phyloP scores from a whole-genome alignment of 495 filamentous ascomycete genomes.

The Tuber borchii region DNA sequence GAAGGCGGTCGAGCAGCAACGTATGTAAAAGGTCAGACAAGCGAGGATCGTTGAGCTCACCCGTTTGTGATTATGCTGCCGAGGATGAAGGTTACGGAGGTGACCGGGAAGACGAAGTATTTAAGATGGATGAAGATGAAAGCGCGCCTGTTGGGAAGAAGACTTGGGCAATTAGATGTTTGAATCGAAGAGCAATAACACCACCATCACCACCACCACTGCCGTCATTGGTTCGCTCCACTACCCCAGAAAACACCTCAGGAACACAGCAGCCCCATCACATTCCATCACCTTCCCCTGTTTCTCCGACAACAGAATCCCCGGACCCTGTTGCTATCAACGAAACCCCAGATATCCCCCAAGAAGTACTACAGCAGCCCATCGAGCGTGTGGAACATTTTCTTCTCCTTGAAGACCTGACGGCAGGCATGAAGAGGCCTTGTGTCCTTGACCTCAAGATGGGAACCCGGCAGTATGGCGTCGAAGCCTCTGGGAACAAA shows the following conservation, averaged over 20 bases:
- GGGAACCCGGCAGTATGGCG: slow-evolving; percentile 96
- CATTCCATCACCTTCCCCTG: background rate
- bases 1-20: slow-evolving; percentile 29
- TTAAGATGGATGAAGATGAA: slow-evolving; percentile 57
- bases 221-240: background rate
- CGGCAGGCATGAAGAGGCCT: slow-evolving; percentile 89
- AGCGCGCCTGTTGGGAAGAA: slow-evolving; percentile 24
- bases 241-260: slow-evolving; percentile 29
- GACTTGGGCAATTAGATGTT: slow-evolving; percentile 39
- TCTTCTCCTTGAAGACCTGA: slow-evolving; percentile 90
- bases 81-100: slow-evolving; percentile 73
- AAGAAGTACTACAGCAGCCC: slow-evolving; percentile 42
- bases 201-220: slow-evolving; percentile 15
- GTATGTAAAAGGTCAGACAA: slow-evolving; percentile 27
- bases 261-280: slow-evolving; percentile 7
- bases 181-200: slow-evolving; percentile 29
- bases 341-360: slow-evolving; percentile 65
- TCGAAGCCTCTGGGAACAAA: slow-evolving; percentile 89
- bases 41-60: slow-evolving; percentile 21
- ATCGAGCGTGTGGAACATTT: slow-evolving; percentile 83
- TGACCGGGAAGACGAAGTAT: slow-evolving; percentile 68
- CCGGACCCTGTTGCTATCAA: slow-evolving; percentile 51
- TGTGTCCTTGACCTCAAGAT: slow-evolving; percentile 98
- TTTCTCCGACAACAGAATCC: slow-evolving; percentile 2
- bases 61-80: slow-evolving; percentile 19